Evolutionary conservation across 23 red algal genomes (phyloP).

Genomic region (Porphyridium purpureum): DNA sequence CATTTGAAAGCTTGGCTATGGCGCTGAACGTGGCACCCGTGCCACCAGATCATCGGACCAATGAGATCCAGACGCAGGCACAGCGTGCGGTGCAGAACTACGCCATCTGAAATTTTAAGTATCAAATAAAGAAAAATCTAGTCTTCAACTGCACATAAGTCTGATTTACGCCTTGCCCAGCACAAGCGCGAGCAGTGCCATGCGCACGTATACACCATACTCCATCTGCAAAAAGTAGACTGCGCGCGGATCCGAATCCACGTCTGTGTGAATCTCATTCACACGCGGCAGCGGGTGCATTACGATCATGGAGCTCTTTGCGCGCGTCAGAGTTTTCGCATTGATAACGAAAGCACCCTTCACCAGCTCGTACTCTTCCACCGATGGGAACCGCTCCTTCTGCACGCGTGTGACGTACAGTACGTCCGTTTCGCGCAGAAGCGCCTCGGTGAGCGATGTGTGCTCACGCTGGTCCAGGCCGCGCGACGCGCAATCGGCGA

Average conservation of each 20-base stretch:
- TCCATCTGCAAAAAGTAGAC: constrained; percentile 99
- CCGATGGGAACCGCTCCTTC: constrained; percentile 51
- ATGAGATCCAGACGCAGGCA: too few relatives aligned
- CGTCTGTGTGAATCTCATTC: constrained; percentile 53
- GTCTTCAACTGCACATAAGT: too few relatives aligned
- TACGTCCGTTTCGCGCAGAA: constrained; percentile 73
- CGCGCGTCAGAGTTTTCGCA: constrained; percentile 62
- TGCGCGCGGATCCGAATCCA: constrained; percentile 85
- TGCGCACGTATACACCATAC: constrained; percentile 88
- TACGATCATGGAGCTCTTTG: constrained; percentile 91
- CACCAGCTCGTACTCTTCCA: constrained; percentile 47
- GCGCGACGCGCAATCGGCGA: constrained; percentile 51
- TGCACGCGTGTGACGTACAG: constrained; percentile 90
- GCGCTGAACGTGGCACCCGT: too few relatives aligned
- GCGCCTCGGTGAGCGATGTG: constrained; percentile 15
- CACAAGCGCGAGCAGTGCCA: constrained; percentile 89
- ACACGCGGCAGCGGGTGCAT: constrained; percentile 95
- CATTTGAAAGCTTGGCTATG: too few relatives aligned
- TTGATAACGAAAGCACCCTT: constrained; percentile 51
- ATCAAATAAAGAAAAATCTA: too few relatives aligned
- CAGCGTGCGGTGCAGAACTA: too few relatives aligned
- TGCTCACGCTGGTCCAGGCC: constrained; percentile 85
- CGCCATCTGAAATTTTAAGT: too few relatives aligned
- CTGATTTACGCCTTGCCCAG: constrained; percentile 79
- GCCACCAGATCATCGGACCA: too few relatives aligned